phyloP scores from a whole-genome alignment of 805 yeast species.

The Kazachstania bromeliacearum region DNA sequence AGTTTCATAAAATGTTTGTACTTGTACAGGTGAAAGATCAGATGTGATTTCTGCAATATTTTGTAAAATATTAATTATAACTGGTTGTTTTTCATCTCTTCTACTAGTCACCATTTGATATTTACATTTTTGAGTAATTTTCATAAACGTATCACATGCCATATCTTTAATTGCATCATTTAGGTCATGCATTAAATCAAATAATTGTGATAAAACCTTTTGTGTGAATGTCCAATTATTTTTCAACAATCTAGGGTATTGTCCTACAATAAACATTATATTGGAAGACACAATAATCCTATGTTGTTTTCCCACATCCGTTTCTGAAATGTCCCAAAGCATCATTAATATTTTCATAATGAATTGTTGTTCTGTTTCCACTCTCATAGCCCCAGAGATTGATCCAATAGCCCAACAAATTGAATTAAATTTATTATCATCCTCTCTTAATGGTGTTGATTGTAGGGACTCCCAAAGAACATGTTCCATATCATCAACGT shows the following conservation, averaged over 20 bases:
- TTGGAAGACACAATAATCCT: conserved; percentile 97
- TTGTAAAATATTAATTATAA: conserved; percentile 75
- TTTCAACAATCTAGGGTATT: conserved; percentile 89
- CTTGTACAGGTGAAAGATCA: conserved; percentile 88
- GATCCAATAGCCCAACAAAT: conserved; percentile 99
- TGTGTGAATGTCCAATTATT: conserved; percentile 96
- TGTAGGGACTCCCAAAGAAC: conserved; percentile 80
- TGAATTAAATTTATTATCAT: conserved; percentile 93
- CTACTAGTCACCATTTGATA: conserved; percentile 83
- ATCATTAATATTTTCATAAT: conserved; percentile 78
- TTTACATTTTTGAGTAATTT: conserved; percentile 87
- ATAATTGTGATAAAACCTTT: conserved; percentile 86
- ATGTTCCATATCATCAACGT: conserved; percentile 82
- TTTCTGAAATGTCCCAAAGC: conserved; percentile 75
- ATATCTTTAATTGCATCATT: conserved; percentile 98
- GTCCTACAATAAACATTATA: conserved; percentile 98
- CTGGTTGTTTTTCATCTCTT: conserved; percentile 73
- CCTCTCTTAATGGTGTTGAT: conserved; percentile 82
- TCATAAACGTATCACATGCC: conserved; percentile 98
- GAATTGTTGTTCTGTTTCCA: conserved; percentile 89
- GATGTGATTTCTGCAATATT: conserved; percentile 73
- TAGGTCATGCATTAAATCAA: conserved; percentile 97
- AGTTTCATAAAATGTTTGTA: conserved; percentile 91
- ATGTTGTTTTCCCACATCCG: conserved; percentile 89
- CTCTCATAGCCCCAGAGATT: conserved; percentile 95